Conservation (phyloP, 306 rosid species). For the Glycine latifolia region DNA sequence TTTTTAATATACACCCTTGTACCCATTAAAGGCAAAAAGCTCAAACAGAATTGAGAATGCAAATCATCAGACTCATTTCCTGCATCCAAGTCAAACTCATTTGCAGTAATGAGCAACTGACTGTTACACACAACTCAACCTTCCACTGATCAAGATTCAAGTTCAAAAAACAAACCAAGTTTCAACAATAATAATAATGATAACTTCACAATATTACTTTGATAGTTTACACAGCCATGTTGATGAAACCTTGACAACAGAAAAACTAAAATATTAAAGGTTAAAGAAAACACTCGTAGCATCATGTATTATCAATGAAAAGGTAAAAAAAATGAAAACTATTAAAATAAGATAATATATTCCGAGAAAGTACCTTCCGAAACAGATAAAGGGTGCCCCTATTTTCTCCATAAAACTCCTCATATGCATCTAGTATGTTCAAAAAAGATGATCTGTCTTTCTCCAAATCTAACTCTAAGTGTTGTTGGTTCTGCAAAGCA, state of each 20-base stretch:
- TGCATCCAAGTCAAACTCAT: conserved; percentile 38
- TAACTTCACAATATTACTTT: not conserved
- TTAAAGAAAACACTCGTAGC: not conserved
- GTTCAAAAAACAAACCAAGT: not conserved
- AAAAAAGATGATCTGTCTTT: conserved; percentile 76
- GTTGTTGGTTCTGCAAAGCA: conserved; percentile 52
- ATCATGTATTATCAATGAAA: not conserved
- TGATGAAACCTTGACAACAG: not conserved
- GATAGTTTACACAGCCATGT: not conserved
- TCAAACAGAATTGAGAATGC: conserved; percentile 35
- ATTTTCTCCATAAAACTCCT: conserved; percentile 82
- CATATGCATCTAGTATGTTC: conserved; percentile 81
- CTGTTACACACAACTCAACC: not conserved
- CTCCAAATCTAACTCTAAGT: conserved; percentile 59
- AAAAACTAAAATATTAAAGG: not conserved
- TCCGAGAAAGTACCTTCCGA: conserved; percentile 73
- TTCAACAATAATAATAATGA: not conserved
- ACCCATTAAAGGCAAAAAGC: too few species aligned
- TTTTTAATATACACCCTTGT: too few species aligned
- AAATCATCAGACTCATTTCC: conserved; percentile 34
- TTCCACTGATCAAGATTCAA: not conserved
- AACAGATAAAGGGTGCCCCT: conserved; percentile 82
- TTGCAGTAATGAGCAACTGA: conserved; percentile 15
- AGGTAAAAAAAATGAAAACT: not conserved
- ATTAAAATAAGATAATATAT: not conserved